Evolutionary conservation across 192 early-diverging fungal genomes (phyloP), one percentile per base, ranked within the genome.

Genomic region (Rhizophagus prolifer): DNA sequence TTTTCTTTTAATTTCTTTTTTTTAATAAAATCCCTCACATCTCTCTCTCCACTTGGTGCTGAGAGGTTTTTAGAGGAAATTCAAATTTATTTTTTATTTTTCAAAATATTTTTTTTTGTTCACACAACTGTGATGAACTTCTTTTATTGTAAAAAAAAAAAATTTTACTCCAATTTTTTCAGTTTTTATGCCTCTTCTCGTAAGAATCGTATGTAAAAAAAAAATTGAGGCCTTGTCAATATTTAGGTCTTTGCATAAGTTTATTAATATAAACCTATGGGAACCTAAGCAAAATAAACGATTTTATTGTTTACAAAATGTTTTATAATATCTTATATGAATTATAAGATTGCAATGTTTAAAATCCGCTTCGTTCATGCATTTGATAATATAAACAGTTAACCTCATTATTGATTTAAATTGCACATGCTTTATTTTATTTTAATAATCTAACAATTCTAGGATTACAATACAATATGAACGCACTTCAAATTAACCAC

Each of bases 21-120:
- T 62, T 26, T 41, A 12, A 12, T 44, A 44, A 44, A 44, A 26
- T 12, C 28, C 26, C 25, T 62, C 26, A 28, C 61, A 62, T 62
- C 61, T 62, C 61, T 62, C 60, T 62, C 61, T 62, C 61, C 61
- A 62, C 9, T 62, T 62, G 61, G 61, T 62, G 61, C 60, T 62
- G 61, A 62, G 61, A 62, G 25, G 61, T 62, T 2, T n/a, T 13
- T 9, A 62, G 25, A 62, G 26, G 10, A 62, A 62, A 12, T 38
- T 38, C 10, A 44, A 34, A 44, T 44, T 44, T 44, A 12, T 10
- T 44, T 44, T 44, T 59, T 16, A n/a, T 41, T 44, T 44, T 62
- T 25, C 1, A 26, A 26, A 26, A 61, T 10, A 12, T 26, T 61
- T 50, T 2, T 38, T 38, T 6, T 38, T 38, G 6, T 44, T 44